Evolutionary conservation across 176 grass and related monocot species (phyloP).

Genomic region (Cenchrus americanus): DNA sequence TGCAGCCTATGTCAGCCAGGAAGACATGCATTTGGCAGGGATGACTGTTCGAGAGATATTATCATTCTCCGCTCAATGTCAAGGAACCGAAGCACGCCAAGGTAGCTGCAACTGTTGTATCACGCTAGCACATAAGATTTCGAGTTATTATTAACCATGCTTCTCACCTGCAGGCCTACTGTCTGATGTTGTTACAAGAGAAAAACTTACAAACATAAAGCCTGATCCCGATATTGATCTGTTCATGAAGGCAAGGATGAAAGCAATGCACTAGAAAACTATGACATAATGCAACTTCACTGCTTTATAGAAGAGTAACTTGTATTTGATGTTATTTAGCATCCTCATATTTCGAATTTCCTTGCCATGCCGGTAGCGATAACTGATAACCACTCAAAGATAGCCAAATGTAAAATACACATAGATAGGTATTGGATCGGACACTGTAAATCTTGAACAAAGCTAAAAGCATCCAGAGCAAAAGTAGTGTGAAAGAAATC

Average conservation of each 20-base stretch:
- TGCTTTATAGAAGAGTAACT: not conserved
- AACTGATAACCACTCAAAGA: not conserved
- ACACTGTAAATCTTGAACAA: not conserved
- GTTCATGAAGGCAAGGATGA: conserved; percentile 51
- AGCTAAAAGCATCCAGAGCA: not conserved
- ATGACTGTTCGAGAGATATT: conserved; percentile 49
- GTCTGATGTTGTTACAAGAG: conserved; percentile 41
- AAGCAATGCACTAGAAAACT: not conserved
- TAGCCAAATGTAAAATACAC: not conserved
- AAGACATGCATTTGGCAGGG: conserved; percentile 40
- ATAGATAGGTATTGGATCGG: not conserved
- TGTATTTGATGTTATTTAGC: not conserved
- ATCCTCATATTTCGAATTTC: not conserved
- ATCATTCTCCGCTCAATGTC: conserved; percentile 41
- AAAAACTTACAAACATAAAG: conserved; percentile 44
- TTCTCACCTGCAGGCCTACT: conserved; percentile 37
- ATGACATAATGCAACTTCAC: not conserved
- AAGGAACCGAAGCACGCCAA: conserved; percentile 35
- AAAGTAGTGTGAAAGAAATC: not conserved
- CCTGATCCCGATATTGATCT: conserved; percentile 50
- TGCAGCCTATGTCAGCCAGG: conserved; percentile 38
- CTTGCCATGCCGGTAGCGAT: not conserved
- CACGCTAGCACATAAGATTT: not conserved
- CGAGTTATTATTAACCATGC: not conserved
- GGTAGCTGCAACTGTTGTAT: conserved; percentile 18